Percentiles rank a stretch among this genome's conserved stretches.
Evolutionary conservation across 2,329 filamentous ascomycete genomes (phyloP).

Genomic region (Daldinia sp.): DNA sequence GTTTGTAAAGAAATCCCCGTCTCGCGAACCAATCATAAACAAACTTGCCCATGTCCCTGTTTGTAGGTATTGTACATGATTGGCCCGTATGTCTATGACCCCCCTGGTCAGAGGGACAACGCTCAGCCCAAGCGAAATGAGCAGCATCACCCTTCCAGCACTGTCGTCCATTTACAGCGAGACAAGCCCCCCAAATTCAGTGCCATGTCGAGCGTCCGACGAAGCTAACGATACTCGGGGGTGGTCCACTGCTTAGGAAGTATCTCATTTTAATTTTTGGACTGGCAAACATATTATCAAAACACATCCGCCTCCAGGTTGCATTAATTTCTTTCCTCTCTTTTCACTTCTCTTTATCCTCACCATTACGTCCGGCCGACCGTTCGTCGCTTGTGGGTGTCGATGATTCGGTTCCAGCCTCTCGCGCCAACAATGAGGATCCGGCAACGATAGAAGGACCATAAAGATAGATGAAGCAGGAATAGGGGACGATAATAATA

Average conservation of each 20-base stretch:
- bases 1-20: slow-evolving; percentile 43
- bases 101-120: slow-evolving; percentile 44
- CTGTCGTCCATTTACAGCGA: slow-evolving; percentile 40
- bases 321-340: slow-evolving; percentile 32
- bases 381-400: slow-evolving; percentile 40
- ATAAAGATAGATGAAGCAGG: slow-evolving; percentile 32
- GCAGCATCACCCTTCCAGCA: slow-evolving; percentile 35
- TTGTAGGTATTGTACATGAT: slow-evolving; percentile 36
- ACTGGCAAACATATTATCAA: slow-evolving; percentile 46
- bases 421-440: slow-evolving; percentile 47
- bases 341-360: slow-evolving; percentile 33
- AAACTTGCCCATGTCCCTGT: slow-evolving; percentile 30
- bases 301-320: slow-evolving; percentile 34
- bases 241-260: slow-evolving; percentile 37
- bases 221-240: slow-evolving; percentile 41
- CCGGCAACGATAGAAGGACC: slow-evolving; percentile 45
- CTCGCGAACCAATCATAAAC: slow-evolving; percentile 31
- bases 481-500: slow-evolving; percentile 43
- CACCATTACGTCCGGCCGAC: slow-evolving; percentile 40
- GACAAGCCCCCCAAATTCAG: slow-evolving; percentile 38
- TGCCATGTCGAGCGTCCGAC: slow-evolving; percentile 27
- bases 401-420: slow-evolving; percentile 42
- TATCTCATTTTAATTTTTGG: slow-evolving; percentile 50
- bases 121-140: slow-evolving; percentile 50
- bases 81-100: slow-evolving; percentile 39